Evolutionary conservation across 2,329 filamentous ascomycete species (phyloP).

Genomic region (Didymella glomerata): DNA sequence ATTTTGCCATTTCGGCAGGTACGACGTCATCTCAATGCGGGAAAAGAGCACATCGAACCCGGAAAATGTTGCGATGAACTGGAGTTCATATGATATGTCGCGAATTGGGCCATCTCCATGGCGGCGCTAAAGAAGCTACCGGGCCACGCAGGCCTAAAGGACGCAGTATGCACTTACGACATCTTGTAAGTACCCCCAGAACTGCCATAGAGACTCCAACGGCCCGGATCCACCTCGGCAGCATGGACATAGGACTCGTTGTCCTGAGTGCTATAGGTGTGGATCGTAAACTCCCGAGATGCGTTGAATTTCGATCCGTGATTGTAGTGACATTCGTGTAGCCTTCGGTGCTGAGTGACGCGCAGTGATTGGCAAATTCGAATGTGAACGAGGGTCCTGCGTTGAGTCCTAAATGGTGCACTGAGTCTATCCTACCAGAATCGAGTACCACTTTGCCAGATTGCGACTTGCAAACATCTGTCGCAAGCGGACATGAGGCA

Average conservation of each 20-base stretch:
- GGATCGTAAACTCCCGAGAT: background rate
- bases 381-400: background rate
- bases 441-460: background rate
- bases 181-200: background rate
- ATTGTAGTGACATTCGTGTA: background rate
- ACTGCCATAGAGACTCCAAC: background rate
- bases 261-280: background rate
- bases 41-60: background rate
- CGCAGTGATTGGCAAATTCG: background rate
- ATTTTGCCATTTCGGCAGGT: background rate
- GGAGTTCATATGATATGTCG: background rate
- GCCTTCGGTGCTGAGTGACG: background rate
- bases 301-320: background rate
- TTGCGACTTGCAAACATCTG: background rate
- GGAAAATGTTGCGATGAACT: background rate
- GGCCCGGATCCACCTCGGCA: background rate
- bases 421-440: background rate
- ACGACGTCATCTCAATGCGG: background rate
- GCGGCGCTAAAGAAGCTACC: background rate
- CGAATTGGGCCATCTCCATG: background rate
- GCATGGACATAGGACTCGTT: background rate
- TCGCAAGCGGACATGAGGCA: slow-evolving; percentile 1
- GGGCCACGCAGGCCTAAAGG: no score
- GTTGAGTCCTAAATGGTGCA: background rate
- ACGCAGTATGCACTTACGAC: background rate